Evolutionary conservation across 805 yeast genomes (phyloP), one percentile per base, ranked within the genome.

Genomic region (Ogataea saltuana): DNA sequence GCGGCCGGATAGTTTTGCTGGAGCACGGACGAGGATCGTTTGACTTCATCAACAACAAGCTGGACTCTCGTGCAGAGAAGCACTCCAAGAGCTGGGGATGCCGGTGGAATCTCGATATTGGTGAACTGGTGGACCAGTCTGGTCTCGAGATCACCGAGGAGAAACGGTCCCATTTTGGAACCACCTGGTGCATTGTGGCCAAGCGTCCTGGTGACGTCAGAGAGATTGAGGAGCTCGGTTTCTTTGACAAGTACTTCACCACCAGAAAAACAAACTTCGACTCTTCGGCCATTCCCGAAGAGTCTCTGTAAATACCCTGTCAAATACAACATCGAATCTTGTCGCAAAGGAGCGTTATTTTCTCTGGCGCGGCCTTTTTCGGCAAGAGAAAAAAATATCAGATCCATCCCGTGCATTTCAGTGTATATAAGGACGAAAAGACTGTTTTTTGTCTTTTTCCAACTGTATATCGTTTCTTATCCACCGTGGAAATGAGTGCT

Each of bases 11-110:
- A 18, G 78, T 91, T 1, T 71, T 93, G 20, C 69, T 93, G 42
- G 99, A 93, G 61, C 99, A 93, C 60, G 99, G 99, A 2, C 73
- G 97, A 54, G 88, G 97, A 42, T 72, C 80, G 0, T 88, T 82
- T 69, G 83, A 80, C 41, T 78, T 83, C 40, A 76, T 93, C 52
- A 93, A 93, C 65, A 75, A 79, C 21, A 80, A 85, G 43, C 70
- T 93, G 62, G 97, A 93, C 63, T 78, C 79, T 47, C 74, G 93
- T 49, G 90, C 97, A 3, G 89, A 80, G 48, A 78, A 80, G 53
- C 83, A 97, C 65, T 78, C 90, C 68, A 78, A 84, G 46, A 80
- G 83, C 3, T 93, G 98, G 97, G 99, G 97, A 1, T 93, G 99
- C 65, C 73, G 98, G 59, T 93, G 98, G 97, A 93, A 93, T 60